Percentiles rank a stretch among this genome's conserved stretches.
Conservation (phyloP, 2,329 filamentous ascomycete genomes). For the Colletotrichum costaricense region DNA sequence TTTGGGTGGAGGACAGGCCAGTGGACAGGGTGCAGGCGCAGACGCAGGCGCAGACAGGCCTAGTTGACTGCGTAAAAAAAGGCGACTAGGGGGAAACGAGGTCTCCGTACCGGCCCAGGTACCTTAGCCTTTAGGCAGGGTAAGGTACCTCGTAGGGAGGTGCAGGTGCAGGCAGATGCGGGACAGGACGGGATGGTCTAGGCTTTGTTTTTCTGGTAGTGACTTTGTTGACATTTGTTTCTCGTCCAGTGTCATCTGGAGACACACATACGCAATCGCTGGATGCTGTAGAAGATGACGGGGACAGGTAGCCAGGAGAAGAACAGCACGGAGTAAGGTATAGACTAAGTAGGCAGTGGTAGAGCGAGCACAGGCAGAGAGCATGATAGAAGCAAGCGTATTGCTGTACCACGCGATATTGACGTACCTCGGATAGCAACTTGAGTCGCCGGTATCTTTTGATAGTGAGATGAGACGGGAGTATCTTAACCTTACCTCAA, state of each 20-base stretch:
- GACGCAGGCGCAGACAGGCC: conserved; percentile 21
- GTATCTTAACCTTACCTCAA: neutral
- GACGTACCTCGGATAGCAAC: neutral
- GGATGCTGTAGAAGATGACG: neutral
- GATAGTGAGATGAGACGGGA: conserved; percentile 2
- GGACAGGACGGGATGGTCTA: neutral
- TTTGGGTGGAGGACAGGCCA: conserved; percentile 23
- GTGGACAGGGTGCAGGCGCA: conserved; percentile 26
- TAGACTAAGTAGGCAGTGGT: neutral
- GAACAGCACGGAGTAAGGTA: neutral
- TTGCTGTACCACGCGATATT: neutral
- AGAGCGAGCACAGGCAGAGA: neutral
- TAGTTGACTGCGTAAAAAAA: conserved; percentile 13
- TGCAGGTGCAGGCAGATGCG: conserved; percentile 2
- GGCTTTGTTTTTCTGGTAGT: conserved; percentile 1
- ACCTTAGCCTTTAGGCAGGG: neutral
- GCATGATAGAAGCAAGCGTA: neutral
- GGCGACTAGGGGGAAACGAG: neutral
- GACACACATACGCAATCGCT: neutral
- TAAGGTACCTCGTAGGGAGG: conserved; percentile 3
- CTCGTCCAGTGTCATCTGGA: neutral
- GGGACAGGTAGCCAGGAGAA: neutral
- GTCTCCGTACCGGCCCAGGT: neutral
- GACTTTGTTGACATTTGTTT: conserved; percentile 1
- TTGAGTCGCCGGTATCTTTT: neutral